Evolutionary conservation across 805 yeast species (phyloP), one percentile per base, ranked within the genome.

Genomic region (Metschnikowia kunwiensis): DNA sequence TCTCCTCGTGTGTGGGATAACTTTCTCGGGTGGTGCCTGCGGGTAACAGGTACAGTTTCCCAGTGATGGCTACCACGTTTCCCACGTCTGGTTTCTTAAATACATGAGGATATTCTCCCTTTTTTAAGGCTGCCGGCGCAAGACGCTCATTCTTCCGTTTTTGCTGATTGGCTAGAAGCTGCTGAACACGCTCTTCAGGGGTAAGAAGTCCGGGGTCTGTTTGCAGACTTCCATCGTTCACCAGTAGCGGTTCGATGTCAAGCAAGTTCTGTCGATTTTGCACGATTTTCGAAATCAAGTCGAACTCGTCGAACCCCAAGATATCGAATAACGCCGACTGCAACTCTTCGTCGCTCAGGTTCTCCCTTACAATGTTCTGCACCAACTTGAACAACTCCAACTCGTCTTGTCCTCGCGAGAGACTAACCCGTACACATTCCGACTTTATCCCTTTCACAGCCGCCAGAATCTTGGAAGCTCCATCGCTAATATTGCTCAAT

Each of bases 231-330:
- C 27, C 24, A 15, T 5, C 48, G 50, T 13, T 46, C 50, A 27
- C 43, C 46, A 43, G 32, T 29, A 24, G 47, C 5, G 19, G 11
- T 33, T 40, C 16, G 47, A 40, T 40, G 36, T 12, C 23, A 15
- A 20, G 32, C 24, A 36, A 30, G 5, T 19, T n/a, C 29, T 34
- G 36, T 12, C 69, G 74, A 33, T 75, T 60, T 34, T 72, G 73
- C 4, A 86, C 57, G 9, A 87, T 60, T 29, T 69, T 73, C 1
- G 87, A 72, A 7, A 89, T 84, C 32, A 89, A 60, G 36, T 87
- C 96, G 43, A 93, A 73, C 53, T 86, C 84, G 17, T 87, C 96
- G 49, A 79, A 83, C 0, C 98, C 98, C 1, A 93, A 58, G 6
- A 86, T 68, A 55, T 88, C 96, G 42, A 86, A 78, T 27, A 93